Evolutionary conservation across 2,329 filamentous ascomycete genomes (phyloP), one percentile per base, ranked within the genome.

Genomic region (Epichloe uncinata): DNA sequence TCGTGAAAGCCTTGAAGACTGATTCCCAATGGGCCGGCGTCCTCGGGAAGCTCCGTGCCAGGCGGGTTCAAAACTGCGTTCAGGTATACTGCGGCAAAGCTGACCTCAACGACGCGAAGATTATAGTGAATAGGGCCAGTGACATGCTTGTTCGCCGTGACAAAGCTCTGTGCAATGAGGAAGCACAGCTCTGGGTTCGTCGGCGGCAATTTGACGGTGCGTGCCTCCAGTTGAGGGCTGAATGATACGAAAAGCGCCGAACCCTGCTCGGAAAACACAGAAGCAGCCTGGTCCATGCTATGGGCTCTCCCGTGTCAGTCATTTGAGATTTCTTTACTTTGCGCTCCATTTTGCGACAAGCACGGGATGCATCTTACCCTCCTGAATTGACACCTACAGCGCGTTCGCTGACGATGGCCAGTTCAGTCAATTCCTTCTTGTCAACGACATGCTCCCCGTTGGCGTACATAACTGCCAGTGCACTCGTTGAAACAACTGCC

Each of bases 201-300:
- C 50, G 81, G 77, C 13, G 91, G 91, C 64, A 98, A 88, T 40
- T 82, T 77, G 53, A 97, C 82, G 43, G 90, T 84, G 49, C 81
- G 77, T 34, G 85, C 88, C 22, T 78, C 75, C 47, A 98, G 82
- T 16, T 72, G 74, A 3, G 93, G 93, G 55, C 81, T 81, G 71
- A 98, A 98, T 9, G 84, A 86, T 52, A 96, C 91, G 63, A 94
- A 90, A 42, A 96, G 79, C 9, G 93, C 89, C 38, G 85, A 87
- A 47, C 87, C 90, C 56, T 83, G 82, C 60, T 87, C 77, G 0
- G 89, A 91, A 68, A 98, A 93, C 55, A 98, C 91, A 0, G 91
- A 97, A 35, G 93, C 93, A 13, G 89, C 84, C 70, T 98, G 93
- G 63, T 98, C 93, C 93, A 98, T 97, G 50, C 90, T 88, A 54